phyloP scores from a whole-genome alignment of 148 eudicot genomes.

The Dianthus caryophyllus region DNA sequence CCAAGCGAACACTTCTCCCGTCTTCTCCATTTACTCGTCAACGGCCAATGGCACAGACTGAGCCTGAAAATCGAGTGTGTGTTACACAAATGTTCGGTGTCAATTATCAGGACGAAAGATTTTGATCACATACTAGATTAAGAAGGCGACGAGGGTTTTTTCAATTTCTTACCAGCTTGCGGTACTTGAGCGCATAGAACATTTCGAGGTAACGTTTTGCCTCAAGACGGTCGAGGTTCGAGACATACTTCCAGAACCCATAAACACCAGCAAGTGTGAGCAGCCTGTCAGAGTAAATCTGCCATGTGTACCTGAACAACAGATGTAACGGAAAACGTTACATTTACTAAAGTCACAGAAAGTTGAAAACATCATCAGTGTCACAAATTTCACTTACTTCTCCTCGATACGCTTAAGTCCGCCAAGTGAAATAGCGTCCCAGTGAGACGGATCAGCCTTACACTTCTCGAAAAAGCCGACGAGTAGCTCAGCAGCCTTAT shows the following conservation, averaged over 20 bases:
- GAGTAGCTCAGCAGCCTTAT: slow-evolving; percentile 69
- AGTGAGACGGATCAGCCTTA: slow-evolving; percentile 60
- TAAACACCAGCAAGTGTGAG: slow-evolving; percentile 91
- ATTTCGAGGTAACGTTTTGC: slow-evolving; percentile 89
- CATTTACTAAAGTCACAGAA: background rate
- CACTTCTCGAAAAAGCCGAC: slow-evolving; percentile 81
- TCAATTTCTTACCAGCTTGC: slow-evolving; percentile 56
- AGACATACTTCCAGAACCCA: slow-evolving; percentile 95
- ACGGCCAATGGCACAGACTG: slow-evolving; percentile 77
- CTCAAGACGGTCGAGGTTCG: slow-evolving; percentile 88
- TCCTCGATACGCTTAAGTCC: slow-evolving; percentile 81
- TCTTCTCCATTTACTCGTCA: slow-evolving; percentile 34
- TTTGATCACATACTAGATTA: background rate
- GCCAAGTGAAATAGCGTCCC: slow-evolving; percentile 78
- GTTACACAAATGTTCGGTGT: background rate
- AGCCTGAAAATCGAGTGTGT: slow-evolving; percentile 43
- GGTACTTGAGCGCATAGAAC: slow-evolving; percentile 92
- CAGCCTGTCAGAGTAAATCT: slow-evolving; percentile 84
- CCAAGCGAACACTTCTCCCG: background rate
- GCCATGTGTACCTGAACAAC: slow-evolving; percentile 77
- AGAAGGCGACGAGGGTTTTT: slow-evolving; percentile 3
- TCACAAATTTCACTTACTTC: slow-evolving; percentile 47
- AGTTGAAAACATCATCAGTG: background rate
- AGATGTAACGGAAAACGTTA: background rate
- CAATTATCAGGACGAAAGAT: background rate